Base-by-base conservation (phyloP, 164 flowering plant genomes). In the Liquidambar formosana region DNA sequence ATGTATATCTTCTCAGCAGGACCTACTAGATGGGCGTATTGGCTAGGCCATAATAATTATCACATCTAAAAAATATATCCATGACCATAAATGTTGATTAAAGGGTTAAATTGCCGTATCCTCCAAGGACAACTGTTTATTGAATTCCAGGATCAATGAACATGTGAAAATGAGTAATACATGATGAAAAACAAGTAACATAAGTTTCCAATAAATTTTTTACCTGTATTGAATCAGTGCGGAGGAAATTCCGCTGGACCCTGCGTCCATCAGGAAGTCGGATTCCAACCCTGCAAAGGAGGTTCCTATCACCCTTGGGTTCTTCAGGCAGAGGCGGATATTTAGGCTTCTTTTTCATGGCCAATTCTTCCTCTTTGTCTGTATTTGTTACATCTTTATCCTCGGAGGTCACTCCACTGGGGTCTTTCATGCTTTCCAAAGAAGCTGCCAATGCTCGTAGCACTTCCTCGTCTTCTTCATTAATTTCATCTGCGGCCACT, bases 231-330 rank as follows among this genome's bases (percentile, higher is more conserved):
- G 95, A 86, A 68, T 96, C 99, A 51, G 85, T 77, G 21, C 85
- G 86, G 2, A 89, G 78, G 67, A 96, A 96, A 75, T 80, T 92
- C 63, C 98, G 78, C 85, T 92, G 97, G 65, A 88, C 79, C 74
- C 98, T 87, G 25, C 89, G 88, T 15, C 99, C 99, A 78, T 90
- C 91, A 41, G 98, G 99, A 65, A 96, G 93, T 62, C 98, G 96
- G 21, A 96, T 70, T 33, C 95, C 97, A 62, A 96, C 93, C 73
- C 95, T 81, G 78, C 99, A 96, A 65, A 90, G 84, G 23, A 92
- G 89, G 63, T 27, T 86, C 61, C 79, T 87, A 49, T 96, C 97
- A 44, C 83, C 90, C 63, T 83, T 89, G 8, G 99, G 95, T 73
- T 96, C 98, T 81, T 89, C 98, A 23, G 98, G 97, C 54, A 96